Percentiles rank a stretch among this genome's conserved stretches.
phyloP scores from a whole-genome alignment of 2,329 filamentous ascomycete species.

The Stagonosporopsis tanaceti region DNA sequence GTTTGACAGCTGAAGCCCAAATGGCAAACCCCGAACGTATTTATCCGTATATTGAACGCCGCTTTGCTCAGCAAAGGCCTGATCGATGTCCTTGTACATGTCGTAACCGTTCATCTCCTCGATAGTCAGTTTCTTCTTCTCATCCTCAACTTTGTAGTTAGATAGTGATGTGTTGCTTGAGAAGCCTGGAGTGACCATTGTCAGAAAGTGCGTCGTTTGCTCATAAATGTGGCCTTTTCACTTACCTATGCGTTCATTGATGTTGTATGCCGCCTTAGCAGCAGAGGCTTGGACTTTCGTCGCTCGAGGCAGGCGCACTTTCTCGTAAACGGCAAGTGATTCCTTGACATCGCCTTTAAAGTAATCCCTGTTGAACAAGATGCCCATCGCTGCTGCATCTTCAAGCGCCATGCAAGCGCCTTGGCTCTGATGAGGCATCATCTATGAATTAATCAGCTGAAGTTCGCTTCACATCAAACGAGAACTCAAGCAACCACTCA shows the following conservation, averaged over 20 bases:
- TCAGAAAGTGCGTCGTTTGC: not conserved
- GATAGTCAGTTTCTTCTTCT: slow-evolving; percentile 68
- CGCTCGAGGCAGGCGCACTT: slow-evolving; percentile 46
- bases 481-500: slow-evolving; percentile 36
- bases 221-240: not conserved
- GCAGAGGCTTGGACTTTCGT: slow-evolving; percentile 50
- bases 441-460: slow-evolving; percentile 41
- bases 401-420: slow-evolving; percentile 74
- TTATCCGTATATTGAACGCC: not conserved
- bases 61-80: slow-evolving; percentile 9
- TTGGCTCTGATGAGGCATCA: slow-evolving; percentile 75
- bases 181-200: slow-evolving; percentile 49
- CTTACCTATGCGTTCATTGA: slow-evolving; percentile 42
- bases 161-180: slow-evolving; percentile 64
- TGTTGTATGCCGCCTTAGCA: slow-evolving; percentile 48
- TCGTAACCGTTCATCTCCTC: slow-evolving; percentile 70
- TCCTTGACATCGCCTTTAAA: slow-evolving; percentile 49
- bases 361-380: slow-evolving; percentile 62
- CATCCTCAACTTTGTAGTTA: slow-evolving; percentile 68
- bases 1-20: slow-evolving; percentile 2
- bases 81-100: slow-evolving; percentile 30
- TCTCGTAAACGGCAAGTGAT: slow-evolving; percentile 45
- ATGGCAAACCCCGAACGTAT: slow-evolving; percentile 1
- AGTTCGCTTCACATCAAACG: not conserved
- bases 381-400: slow-evolving; percentile 68